A percentile compares a stretch with the other conserved stretches of the same genome.
These are phyloP conservation scores for Sorghum bicolor DNA, from an alignment of 176 grass and related monocot species.

Conservation along the genomic window Sorghum_bicolor_NCBIv3 NC_012870.2:71482501-71483000, in stretches of 20 bases:
- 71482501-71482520: conserved; percentile 38
- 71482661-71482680: conserved; percentile 82
- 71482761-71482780: conserved; percentile 48
- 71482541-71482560: conserved; percentile 50
- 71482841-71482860: conserved; percentile 43
- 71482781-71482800: conserved; percentile 69
- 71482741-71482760: conserved; percentile 40
- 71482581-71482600: conserved; percentile 79
- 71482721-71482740: conserved; percentile 34
- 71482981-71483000: conserved; percentile 56
- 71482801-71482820: conserved; percentile 64
- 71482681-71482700: conserved; percentile 42
- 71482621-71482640: conserved; percentile 40
- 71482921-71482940: conserved; percentile 54
- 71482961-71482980: conserved; percentile 30
- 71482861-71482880: conserved; percentile 44
- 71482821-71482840: conserved; percentile 38
- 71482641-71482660: conserved; percentile 42
- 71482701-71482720: conserved; percentile 48
- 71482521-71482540: conserved; percentile 47
- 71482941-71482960: conserved; percentile 51
- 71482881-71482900: conserved; percentile 57
- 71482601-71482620: conserved; percentile 52
- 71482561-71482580: conserved; percentile 58
- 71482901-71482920: conserved; percentile 78